phyloP scores from a whole-genome alignment of 2,329 filamentous ascomycete genomes.

The Trichophyton verrucosum region DNA sequence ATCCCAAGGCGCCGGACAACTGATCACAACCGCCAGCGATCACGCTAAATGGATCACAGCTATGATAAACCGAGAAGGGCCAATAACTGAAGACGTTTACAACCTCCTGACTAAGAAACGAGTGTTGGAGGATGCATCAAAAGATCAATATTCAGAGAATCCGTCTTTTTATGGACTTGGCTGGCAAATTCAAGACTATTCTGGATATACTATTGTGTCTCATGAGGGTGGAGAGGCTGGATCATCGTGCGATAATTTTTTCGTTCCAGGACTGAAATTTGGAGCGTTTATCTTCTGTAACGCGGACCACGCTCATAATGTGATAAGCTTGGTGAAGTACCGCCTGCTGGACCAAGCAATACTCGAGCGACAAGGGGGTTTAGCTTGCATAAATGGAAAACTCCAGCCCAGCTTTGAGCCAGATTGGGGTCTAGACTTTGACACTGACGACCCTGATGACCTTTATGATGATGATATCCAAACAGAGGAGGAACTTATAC shows the following conservation, averaged over 20 bases:
- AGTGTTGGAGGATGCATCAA: slow-evolving; percentile 15
- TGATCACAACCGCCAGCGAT: slow-evolving; percentile 26
- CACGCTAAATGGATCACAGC: slow-evolving; percentile 22
- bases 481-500: neutral
- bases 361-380: slow-evolving; percentile 14
- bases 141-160: slow-evolving; percentile 12
- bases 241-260: neutral
- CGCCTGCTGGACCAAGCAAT: slow-evolving; percentile 16
- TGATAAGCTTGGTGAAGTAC: neutral
- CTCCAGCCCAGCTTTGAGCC: neutral
- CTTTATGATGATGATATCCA: neutral
- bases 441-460: neutral
- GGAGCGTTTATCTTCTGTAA: neutral
- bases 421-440: neutral
- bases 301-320: neutral
- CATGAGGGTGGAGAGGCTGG: neutral
- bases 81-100: slow-evolving; percentile 17
- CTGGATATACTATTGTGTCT: slow-evolving; percentile 8
- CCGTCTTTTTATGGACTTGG: slow-evolving; percentile 15
- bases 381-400: neutral
- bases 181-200: slow-evolving; percentile 7
- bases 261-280: neutral
- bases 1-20: slow-evolving; percentile 34
- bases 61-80: slow-evolving; percentile 19
- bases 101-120: slow-evolving; percentile 18